Conservation (phyloP, 495 filamentous ascomycete genomes). For the Penicillium pulvis region DNA sequence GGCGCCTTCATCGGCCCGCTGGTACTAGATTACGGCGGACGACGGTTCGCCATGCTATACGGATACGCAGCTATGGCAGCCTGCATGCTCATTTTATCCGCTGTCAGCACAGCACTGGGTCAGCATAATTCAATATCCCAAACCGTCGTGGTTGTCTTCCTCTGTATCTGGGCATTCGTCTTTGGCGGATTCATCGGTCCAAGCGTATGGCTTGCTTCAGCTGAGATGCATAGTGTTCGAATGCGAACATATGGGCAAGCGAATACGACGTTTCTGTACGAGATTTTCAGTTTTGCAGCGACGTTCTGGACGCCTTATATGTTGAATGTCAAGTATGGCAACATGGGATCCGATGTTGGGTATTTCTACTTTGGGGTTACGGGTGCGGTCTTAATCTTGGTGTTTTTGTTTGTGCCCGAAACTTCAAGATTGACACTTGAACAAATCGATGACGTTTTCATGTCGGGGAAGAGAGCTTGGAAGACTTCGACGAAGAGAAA, state of each 20-base stretch:
- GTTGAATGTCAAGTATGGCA: constrained; percentile 25
- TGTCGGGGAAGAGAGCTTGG: constrained; percentile 27
- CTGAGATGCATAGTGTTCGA: constrained; percentile 34
- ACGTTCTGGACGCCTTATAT: constrained; percentile 36
- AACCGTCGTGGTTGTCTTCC: constrained; percentile 24
- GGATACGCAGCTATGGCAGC: constrained; percentile 29
- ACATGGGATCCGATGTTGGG: constrained; percentile 33
- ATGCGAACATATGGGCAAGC: constrained; percentile 35
- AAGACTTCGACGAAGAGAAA: constrained; percentile 25
- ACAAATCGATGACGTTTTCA: constrained; percentile 31
- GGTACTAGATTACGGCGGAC: constrained; percentile 30
- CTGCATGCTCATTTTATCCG: constrained; percentile 31
- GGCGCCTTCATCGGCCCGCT: constrained; percentile 27
- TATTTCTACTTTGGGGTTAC: constrained; percentile 34
- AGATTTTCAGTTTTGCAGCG: constrained; percentile 30
- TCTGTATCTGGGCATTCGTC: constrained; percentile 33
- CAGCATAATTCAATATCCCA: constrained; percentile 5
- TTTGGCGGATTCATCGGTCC: constrained; percentile 32
- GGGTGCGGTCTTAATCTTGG: constrained; percentile 15
- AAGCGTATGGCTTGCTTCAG: constrained; percentile 21
- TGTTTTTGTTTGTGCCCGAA: constrained; percentile 29
- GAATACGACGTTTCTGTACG: constrained; percentile 25
- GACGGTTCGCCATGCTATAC: constrained; percentile 23
- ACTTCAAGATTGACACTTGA: constrained; percentile 30
- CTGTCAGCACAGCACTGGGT: constrained; percentile 23